Evolutionary conservation across 2,329 filamentous ascomycete genomes (phyloP), one percentile per base, ranked within the genome.

Genomic region (Pestalotiopsis sp.): DNA sequence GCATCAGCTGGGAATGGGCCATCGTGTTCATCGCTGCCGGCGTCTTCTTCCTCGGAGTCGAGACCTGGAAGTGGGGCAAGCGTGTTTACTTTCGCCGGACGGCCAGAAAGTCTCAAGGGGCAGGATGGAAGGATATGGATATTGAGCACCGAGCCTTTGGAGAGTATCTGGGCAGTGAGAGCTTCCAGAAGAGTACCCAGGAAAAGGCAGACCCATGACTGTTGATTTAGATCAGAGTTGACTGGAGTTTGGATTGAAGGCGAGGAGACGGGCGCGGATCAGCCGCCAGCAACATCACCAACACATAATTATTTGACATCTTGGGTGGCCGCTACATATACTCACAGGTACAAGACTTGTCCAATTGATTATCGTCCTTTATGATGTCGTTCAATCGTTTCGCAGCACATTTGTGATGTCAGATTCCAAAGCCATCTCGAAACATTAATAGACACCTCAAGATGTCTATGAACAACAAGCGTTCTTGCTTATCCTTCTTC

Each of bases 1-100:
- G 84, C 7, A 90, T 91, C 68, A 82, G 79, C 38, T 91, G 88
- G 88, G 88, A 90, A 76, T 91, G 88, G 89, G 87, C 76, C 5
- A 84, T 91, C 56, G 86, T 90, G 3, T 87, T 90, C 69, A 76
- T 88, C 60, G 82, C 80, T 3, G 81, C 86, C 0, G 75, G 81
- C 1, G 73, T 90, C 27, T 91, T 90, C 81, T 88, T 91, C 71
- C 74, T 79, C 0, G 88, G 88, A 39, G 81, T 88, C 2, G 89
- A 91, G 78, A 71, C 76, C 6, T 91, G 88, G 87, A 90, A 91
- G 77, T 88, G 82, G 77, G 80, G 68, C 23, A 91, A 90, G 82
- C 80, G 89, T 5, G 74, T 83, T 38, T 82, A 75, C 72, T 80
- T 78, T 74, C 74, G 81, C 27, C 73, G 73, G 12, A 66, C 68